Percentiles rank a stretch among this genome's conserved stretches.
phyloP scores from a whole-genome alignment of 495 filamentous ascomycete genomes.

The Astrothelium subdiscretum region DNA sequence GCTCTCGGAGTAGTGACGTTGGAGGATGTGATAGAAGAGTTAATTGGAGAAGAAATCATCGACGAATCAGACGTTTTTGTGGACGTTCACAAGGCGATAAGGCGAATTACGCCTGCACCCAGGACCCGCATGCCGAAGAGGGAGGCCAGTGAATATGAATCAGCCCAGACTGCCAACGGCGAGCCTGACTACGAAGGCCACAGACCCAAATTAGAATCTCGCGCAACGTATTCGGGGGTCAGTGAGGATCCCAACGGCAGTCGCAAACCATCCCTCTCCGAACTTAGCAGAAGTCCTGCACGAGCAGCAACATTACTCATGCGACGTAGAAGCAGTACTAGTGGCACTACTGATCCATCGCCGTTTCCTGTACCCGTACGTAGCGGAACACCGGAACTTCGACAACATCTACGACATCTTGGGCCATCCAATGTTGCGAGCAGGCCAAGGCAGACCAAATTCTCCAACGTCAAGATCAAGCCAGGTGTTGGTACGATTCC shows the following conservation, averaged over 20 bases:
- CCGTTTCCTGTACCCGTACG: slow-evolving; percentile 14
- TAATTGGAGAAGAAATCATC: slow-evolving; percentile 79
- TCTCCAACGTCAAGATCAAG: slow-evolving; percentile 86
- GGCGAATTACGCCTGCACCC: slow-evolving; percentile 60
- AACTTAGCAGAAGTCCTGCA: slow-evolving; percentile 7
- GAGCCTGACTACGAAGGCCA: slow-evolving; percentile 15
- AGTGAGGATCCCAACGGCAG: neutral
- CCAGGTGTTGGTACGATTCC: slow-evolving; percentile 33
- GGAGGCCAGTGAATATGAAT: slow-evolving; percentile 32
- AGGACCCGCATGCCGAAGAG: slow-evolving; percentile 49
- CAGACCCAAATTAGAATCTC: slow-evolving; percentile 29
- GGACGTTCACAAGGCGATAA: slow-evolving; percentile 92
- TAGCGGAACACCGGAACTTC: slow-evolving; percentile 49
- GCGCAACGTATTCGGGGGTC: neutral
- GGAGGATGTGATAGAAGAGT: slow-evolving; percentile 95
- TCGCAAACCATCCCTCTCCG: slow-evolving; percentile 9
- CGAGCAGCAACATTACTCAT: slow-evolving; percentile 36
- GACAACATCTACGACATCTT: slow-evolving; percentile 76
- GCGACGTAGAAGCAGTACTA: slow-evolving; percentile 25
- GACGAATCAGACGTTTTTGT: slow-evolving; percentile 93
- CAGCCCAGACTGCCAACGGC: slow-evolving; percentile 2
- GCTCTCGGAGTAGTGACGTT: slow-evolving; percentile 88
- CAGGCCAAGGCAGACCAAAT: slow-evolving; percentile 71
- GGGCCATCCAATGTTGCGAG: slow-evolving; percentile 87
- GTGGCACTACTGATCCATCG: slow-evolving; percentile 10